phyloP scores from a whole-genome alignment of 1,284 basidiomycete species.

The Trichosporon coremiiforme region DNA sequence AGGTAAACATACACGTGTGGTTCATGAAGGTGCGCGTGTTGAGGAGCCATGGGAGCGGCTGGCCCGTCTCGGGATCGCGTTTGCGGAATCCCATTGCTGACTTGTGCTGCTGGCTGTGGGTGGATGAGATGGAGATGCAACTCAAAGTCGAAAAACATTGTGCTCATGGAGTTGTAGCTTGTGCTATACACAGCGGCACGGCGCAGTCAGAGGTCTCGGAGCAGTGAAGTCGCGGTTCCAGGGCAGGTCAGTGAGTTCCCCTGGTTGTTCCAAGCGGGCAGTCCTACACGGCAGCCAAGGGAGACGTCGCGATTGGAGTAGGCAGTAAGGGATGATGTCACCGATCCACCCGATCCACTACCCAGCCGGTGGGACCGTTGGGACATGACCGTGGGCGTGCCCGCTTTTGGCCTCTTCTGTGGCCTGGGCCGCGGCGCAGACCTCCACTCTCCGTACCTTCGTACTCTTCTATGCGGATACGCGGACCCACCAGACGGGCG shows the following conservation, averaged over 20 bases:
- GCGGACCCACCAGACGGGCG: too few relatives aligned
- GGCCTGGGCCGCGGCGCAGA: background rate
- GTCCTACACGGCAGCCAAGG: background rate
- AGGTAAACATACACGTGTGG: constrained; percentile 45
- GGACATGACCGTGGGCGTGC: background rate
- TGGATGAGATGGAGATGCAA: constrained; percentile 5
- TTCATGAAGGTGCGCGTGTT: constrained; percentile 47
- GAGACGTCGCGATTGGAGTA: constrained; percentile 11
- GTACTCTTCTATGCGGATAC: too few relatives aligned
- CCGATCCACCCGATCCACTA: background rate
- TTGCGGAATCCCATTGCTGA: constrained; percentile 9
- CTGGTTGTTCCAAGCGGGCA: background rate
- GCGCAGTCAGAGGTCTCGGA: background rate
- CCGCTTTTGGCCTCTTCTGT: background rate
- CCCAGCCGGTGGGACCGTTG: background rate
- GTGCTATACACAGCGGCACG: too few relatives aligned
- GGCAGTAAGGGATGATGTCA: background rate
- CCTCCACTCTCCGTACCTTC: too few relatives aligned
- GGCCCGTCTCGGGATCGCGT: constrained; percentile 9
- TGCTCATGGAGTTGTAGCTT: background rate
- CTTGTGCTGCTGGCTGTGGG: background rate
- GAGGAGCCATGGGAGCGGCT: constrained; percentile 29
- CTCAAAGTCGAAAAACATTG: background rate
- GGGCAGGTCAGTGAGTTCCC: background rate
- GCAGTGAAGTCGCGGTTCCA: background rate